These are phyloP conservation scores for Aspergillus alliaceus DNA, from an alignment of 2,329 filamentous ascomycete species.

Conservation along the genomic window DNA sequence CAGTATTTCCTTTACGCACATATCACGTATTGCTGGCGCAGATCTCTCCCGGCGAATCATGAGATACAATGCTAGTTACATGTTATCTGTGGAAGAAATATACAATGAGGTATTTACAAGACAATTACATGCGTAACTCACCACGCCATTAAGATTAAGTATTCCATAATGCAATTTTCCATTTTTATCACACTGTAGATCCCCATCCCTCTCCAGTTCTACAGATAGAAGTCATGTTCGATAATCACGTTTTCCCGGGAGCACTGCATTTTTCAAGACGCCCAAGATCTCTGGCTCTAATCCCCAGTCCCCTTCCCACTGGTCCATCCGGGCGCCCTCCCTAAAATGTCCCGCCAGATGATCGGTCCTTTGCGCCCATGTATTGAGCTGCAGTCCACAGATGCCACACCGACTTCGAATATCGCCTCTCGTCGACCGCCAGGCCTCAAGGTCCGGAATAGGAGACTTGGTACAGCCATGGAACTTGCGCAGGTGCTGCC, in stretches of 20 bases:
- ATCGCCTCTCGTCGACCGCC: conserved; percentile 53
- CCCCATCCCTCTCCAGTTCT: background rate
- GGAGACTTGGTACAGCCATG: conserved; percentile 52
- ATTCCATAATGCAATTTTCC: no score
- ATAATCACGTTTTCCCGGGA: background rate
- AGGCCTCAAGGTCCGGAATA: conserved; percentile 53
- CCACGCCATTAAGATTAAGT: no score
- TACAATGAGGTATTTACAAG: no score
- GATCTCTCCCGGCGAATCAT: no score
- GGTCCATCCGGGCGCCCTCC: conserved; percentile 52
- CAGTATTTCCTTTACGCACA: no score
- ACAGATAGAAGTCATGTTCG: no score
- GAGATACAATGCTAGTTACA: no score
- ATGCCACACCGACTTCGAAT: conserved; percentile 58
- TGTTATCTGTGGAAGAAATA: no score
- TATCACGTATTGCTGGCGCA: no score
- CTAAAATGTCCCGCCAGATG: conserved; percentile 58
- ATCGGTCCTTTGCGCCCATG: conserved; percentile 54
- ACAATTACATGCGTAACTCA: no score
- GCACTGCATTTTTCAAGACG: background rate
- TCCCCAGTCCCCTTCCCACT: conserved; percentile 58
- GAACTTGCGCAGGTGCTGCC: conserved; percentile 58
- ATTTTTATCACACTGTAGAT: no score
- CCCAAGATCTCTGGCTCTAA: conserved; percentile 36
- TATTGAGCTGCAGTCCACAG: conserved; percentile 48